Evolutionary conservation across 345 rosid species (phyloP), one percentile per base, ranked within the genome.

Genomic region (Acer negundo): DNA sequence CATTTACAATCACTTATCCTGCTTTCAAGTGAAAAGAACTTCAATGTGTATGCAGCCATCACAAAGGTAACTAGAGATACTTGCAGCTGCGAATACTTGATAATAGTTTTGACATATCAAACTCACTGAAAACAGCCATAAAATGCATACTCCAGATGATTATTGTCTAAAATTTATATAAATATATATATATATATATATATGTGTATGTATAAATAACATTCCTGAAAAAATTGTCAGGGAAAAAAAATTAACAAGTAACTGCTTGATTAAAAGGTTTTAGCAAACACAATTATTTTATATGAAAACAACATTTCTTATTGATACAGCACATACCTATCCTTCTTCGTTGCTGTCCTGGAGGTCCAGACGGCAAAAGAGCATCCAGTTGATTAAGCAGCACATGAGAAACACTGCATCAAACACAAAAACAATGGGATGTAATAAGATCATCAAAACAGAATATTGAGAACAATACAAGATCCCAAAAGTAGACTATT

Each of bases 331-430:
- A 79, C 85, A 59, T 58, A 95, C 99, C 99, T 84, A 87, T 68
- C 80, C 90, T 92, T 83, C 94, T 88, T 44, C 94, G 87, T 73
- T 86, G 96, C 77, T 92, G 98, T 49, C 94, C 95, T 0, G 90
- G 82, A 69, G 89, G 88, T 77, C 91, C 98, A 80, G 94, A 82
- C 51, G 95, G 94, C 77, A 91, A 84, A 55, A 90, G 83, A 58
- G 89, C 72, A 83, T 93, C 98, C 75, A 95, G 86, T 78, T 95
- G 98, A 80, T 22, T 61, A 44, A 93, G 71, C 70, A 95, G 79
- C 67, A 13, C 6, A 73, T 53, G 84, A 31, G 95, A 93, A 75
- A 88, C 84, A 7, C 98, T 95, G 87, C 82, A 75, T 23, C 69
- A 81, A 23, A 77, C 69, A 38, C 38, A 70, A 22, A 44, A 72